Evolutionary conservation across 1,284 basidiomycete genomes (phyloP), one percentile per base, ranked within the genome.

Genomic region (Microbotryum lychnidis-dioicae): DNA sequence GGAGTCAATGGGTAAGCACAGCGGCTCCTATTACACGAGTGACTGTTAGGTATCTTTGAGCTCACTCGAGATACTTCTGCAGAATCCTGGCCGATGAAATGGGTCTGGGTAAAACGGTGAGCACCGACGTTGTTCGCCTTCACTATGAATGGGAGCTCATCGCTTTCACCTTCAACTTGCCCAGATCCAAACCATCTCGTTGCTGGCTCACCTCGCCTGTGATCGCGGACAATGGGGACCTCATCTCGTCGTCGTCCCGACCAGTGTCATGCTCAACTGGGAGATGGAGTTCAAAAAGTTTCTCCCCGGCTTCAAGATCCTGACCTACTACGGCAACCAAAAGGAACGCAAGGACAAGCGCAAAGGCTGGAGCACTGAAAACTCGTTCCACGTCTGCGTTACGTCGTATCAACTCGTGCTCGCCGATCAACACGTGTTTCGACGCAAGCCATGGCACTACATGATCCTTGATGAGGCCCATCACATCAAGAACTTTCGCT

Each of bases 281-380:
- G 93, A 96, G 75, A 94, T 97, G 88, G 93, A 97, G 75, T 97
- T 97, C 80, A 96, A 97, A 76, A 96, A 96, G 76, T 97, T 97
- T 73, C 79, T 97, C 3, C 93, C 93, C 0, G 93, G 92, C 1
- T 93, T 97, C 81, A 88, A 85, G 70, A 84, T 90, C 60, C 79
- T 97, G 45, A 89, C 89, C 62, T 97, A 97, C 77, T 92, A 96
- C 72, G 93, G 93, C 33, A 84, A 81, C 53, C 87, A 88, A 60
- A 91, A 91, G 75, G 89, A 92, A 62, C 86, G 93, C 56, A 94
- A 93, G 75, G 91, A 96, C 70, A 84, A 94, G 53, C 85, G 93
- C 12, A 83, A 89, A 64, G 94, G 94, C 14, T 97, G 94, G 94
- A 87, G 88, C 72, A 88, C 91, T 64, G 89, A 89, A 72, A 84